phyloP scores from a whole-genome alignment of 768 basidiomycete genomes.

The Phlebiopsis flavidoalba region DNA sequence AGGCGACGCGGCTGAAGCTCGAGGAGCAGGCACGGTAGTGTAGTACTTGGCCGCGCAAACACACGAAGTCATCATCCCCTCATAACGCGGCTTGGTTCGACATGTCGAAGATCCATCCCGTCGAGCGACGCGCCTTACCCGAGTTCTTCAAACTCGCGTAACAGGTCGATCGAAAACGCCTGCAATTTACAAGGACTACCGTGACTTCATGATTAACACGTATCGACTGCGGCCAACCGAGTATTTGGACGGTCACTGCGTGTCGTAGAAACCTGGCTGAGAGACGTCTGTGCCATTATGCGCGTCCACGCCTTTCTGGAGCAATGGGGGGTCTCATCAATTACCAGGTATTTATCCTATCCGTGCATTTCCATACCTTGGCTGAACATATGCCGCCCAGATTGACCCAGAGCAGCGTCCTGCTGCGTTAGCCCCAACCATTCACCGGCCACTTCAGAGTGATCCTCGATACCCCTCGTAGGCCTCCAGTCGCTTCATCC shows the following conservation, averaged over 20 bases:
- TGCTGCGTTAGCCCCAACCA: slow-evolving; percentile 88
- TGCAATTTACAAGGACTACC: slow-evolving; percentile 96
- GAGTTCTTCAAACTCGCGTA: slow-evolving; percentile 98
- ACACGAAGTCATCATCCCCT: slow-evolving; percentile 95
- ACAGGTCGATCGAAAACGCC: slow-evolving; percentile 95
- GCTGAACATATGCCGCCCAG: slow-evolving; percentile 35
- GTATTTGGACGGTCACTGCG: slow-evolving; percentile 95
- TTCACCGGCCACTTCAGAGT: slow-evolving; percentile 99
- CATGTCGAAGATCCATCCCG: slow-evolving; percentile 87
- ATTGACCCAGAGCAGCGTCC: slow-evolving; percentile 97
- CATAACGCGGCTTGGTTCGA: slow-evolving; percentile 98
- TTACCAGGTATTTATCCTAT: slow-evolving; percentile 71
- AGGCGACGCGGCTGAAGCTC: slow-evolving; percentile 70
- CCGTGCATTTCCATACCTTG: neutral
- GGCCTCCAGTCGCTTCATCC: slow-evolving; percentile 93
- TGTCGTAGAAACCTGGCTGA: slow-evolving; percentile 93
- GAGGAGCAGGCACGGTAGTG: slow-evolving; percentile 87
- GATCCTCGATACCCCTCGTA: slow-evolving; percentile 91
- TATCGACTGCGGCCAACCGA: slow-evolving; percentile 91
- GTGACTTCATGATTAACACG: slow-evolving; percentile 99
- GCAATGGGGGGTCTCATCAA: slow-evolving; percentile 99
- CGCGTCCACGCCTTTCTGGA: slow-evolving; percentile 98
- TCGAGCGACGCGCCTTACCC: slow-evolving; percentile 88
- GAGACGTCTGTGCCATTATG: slow-evolving; percentile 98
- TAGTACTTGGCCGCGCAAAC: slow-evolving; percentile 97